Evolutionary conservation across 2,329 filamentous ascomycete species (phyloP).

Genomic region (Neonectria sp.): DNA sequence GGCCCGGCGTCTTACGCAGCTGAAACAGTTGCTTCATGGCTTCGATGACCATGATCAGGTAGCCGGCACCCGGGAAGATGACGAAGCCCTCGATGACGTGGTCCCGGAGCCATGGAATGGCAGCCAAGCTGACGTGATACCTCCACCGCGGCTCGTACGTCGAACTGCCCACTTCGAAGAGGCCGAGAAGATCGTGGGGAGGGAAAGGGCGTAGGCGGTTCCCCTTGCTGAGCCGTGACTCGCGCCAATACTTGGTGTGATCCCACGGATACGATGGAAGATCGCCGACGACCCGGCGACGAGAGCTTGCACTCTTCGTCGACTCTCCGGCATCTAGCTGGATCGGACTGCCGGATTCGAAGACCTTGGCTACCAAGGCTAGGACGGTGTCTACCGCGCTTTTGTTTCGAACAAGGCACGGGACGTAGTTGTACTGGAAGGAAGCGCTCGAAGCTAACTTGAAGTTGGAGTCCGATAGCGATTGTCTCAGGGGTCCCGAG

Average conservation of each 20-base stretch:
- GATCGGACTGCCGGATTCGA: constrained; percentile 15
- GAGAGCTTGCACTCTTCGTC: neutral
- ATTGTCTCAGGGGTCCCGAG: constrained; percentile 56
- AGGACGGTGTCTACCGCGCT: constrained; percentile 8
- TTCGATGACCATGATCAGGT: constrained; percentile 33
- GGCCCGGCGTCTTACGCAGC: neutral
- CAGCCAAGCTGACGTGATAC: constrained; percentile 12
- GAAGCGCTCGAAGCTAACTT: constrained; percentile 16
- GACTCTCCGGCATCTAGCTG: constrained; percentile 14
- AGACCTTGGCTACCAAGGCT: constrained; percentile 3
- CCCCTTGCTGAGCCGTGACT: constrained; percentile 25
- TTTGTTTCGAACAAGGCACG: constrained; percentile 42
- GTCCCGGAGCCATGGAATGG: constrained; percentile 29
- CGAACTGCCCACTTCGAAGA: constrained; percentile 4
- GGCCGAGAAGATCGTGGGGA: constrained; percentile 30
- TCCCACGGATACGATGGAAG: constrained; percentile 61
- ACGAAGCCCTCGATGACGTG: constrained; percentile 31
- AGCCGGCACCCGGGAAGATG: constrained; percentile 28
- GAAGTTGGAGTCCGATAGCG: constrained; percentile 10
- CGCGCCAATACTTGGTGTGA: constrained; percentile 45
- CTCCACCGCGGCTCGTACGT: constrained; percentile 28
- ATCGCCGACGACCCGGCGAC: constrained; percentile 26
- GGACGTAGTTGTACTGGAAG: constrained; percentile 30
- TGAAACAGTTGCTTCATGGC: constrained; percentile 26
- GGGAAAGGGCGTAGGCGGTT: constrained; percentile 25